Base-by-base conservation (phyloP, 164 flowering plant species). In the Warburgia ugandensis region DNA sequence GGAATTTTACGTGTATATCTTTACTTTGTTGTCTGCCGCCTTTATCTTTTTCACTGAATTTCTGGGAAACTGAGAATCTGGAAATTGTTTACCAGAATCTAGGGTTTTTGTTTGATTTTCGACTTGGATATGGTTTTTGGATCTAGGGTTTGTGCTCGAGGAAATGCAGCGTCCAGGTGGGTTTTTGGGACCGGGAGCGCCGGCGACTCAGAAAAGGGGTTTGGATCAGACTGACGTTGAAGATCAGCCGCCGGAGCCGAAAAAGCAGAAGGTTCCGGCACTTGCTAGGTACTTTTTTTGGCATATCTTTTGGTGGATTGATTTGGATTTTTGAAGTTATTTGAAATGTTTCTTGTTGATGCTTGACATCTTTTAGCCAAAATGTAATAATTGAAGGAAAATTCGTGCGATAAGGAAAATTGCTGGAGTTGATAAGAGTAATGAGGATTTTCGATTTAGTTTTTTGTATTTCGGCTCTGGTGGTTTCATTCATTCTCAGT, bases 191-290 rank as follows among this genome's bases (percentile, higher is more conserved):
- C 67, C 72, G 12, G 73, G 63, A 25, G 66, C 77, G 23, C 75
- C 72, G 77, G 30, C 52, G 41, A 75, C 83, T 56, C 86, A 65
- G 58, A 83, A 88, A 65, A 69, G 94, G 43, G 60, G 58, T 6
- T 56, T 82, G 69, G 94, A 80, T 59, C 60, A 79, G 0, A 38
- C 45, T 49, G 58, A 55, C 2, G 61, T 54, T 38, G 80, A 77
- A 29, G 91, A 88, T 46, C 76, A 61, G 29, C 90, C 74, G 65
- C 85, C 83, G 30, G 85, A 81, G 13, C 31, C 58, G n/a, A 69
- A 74, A 73, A 84, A 79, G 59, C 71, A 84, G 5, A 54, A 54
- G 37, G 58, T 54, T 44, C 91, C 94, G 12, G 94, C 96, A 59
- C 73, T 87, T 3, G 84, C 94, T 5, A 88, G 94, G 96, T 88